Percentiles rank a stretch among this genome's conserved stretches.
Evolutionary conservation across 106 monocot genomes (phyloP).

Genomic region (Phalaenopsis aphrodite): DNA sequence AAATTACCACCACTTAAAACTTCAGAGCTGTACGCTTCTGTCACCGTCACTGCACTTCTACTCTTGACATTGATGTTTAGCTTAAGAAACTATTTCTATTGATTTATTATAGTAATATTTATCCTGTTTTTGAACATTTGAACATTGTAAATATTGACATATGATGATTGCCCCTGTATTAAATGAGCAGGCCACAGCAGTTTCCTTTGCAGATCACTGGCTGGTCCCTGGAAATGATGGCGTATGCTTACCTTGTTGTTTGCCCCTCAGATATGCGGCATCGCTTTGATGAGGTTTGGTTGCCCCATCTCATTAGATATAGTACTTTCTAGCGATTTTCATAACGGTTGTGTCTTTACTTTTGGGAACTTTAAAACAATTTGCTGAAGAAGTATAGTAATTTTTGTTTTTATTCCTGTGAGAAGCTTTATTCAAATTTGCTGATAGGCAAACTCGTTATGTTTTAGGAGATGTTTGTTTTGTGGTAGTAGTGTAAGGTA

Average conservation of each 20-base stretch:
- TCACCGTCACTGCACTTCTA: no score
- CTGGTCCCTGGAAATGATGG: conserved; percentile 85
- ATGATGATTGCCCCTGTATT: conserved; percentile 5
- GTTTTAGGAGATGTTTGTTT: no score
- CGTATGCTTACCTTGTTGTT: conserved; percentile 83
- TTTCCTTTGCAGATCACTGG: conserved; percentile 89
- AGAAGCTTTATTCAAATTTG: not conserved
- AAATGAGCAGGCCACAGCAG: conserved; percentile 48
- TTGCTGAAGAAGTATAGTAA: not conserved
- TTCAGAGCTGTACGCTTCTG: no score
- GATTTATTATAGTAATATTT: not conserved
- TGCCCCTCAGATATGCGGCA: conserved; percentile 71
- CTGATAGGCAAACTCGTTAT: not conserved
- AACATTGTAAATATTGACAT: not conserved
- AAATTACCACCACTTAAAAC: no score
- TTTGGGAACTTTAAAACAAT: not conserved
- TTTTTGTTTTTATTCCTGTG: not conserved
- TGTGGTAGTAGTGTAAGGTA: no score
- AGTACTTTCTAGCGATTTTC: not conserved
- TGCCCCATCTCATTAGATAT: not conserved
- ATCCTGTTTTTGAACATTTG: not conserved
- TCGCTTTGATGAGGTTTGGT: conserved; percentile 68
- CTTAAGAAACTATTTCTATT: not conserved
- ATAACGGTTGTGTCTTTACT: not conserved
- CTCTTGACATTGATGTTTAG: no score